These are phyloP conservation scores for Parathielavia hyrcaniae DNA, from an alignment of 495 filamentous ascomycete genomes.

Conservation along the genomic window DNA sequence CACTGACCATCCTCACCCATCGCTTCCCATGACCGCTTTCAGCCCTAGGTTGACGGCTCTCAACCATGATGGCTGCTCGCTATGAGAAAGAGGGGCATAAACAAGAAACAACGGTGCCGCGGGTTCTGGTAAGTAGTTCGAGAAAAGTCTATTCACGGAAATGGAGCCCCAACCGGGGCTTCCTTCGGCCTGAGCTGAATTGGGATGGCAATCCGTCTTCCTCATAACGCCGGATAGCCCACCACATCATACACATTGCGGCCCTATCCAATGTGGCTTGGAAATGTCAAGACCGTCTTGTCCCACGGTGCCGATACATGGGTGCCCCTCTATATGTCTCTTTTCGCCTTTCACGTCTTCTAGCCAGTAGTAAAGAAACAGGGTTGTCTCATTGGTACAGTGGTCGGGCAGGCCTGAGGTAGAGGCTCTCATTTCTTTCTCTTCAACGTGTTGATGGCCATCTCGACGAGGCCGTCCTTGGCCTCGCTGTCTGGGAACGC, in stretches of 20 bases:
- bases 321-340: slow-evolving; percentile 8
- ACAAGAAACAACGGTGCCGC: too few relatives aligned
- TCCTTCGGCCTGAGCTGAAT: slow-evolving; percentile 9
- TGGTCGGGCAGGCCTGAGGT: not conserved
- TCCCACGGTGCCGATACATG: slow-evolving; percentile 6
- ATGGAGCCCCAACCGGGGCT: not conserved
- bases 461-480: slow-evolving; percentile 81
- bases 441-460: slow-evolving; percentile 87
- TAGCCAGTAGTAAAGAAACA: not conserved
- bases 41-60: too few relatives aligned
- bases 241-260: slow-evolving; percentile 13
- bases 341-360: not conserved
- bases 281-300: not conserved
- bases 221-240: slow-evolving; percentile 11
- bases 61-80: not conserved
- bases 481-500: slow-evolving; percentile 87
- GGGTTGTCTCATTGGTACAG: slow-evolving; percentile 2
- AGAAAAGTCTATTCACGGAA: too few relatives aligned
- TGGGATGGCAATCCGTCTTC: slow-evolving; percentile 4
- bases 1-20: too few relatives aligned
- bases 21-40: too few relatives aligned
- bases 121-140: not conserved
- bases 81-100: not conserved
- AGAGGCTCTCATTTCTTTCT: slow-evolving; percentile 61
- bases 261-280: slow-evolving; percentile 7